Conservation (phyloP, 2,329 filamentous ascomycete genomes). For the Calycina marina region DNA sequence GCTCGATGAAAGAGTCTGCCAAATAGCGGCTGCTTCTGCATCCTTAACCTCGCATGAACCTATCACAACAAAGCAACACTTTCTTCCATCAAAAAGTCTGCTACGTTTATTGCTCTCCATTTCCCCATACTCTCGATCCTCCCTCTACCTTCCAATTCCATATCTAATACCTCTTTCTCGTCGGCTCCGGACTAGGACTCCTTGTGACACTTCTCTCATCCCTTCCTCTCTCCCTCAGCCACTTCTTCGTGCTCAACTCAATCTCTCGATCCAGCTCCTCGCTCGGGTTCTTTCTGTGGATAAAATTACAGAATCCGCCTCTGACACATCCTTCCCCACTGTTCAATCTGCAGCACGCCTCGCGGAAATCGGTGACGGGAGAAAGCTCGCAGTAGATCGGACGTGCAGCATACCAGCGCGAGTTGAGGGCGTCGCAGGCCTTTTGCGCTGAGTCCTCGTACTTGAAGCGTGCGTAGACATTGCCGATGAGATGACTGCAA, state of each 20-base stretch:
- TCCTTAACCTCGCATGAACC: too few relatives aligned
- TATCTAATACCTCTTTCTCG: constrained; percentile 50
- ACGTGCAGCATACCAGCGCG: constrained; percentile 88
- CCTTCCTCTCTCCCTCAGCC: constrained; percentile 70
- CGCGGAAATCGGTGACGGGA: constrained; percentile 93
- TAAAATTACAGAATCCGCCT: constrained; percentile 98
- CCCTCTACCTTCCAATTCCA: too few relatives aligned
- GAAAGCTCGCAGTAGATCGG: constrained; percentile 97
- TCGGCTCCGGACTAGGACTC: constrained; percentile 77
- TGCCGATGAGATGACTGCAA: constrained; percentile 96
- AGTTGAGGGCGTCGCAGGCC: constrained; percentile 88
- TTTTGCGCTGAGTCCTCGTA: constrained; percentile 94
- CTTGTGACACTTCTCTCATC: constrained; percentile 71
- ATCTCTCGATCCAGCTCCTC: constrained; percentile 81
- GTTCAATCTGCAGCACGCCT: constrained; percentile 92
- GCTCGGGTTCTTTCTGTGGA: constrained; percentile 89
- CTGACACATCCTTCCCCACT: constrained; percentile 89
- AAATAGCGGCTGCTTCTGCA: too few relatives aligned
- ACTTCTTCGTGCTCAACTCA: constrained; percentile 86
- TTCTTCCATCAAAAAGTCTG: too few relatives aligned
- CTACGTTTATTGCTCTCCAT: too few relatives aligned
- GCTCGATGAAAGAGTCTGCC: too few relatives aligned
- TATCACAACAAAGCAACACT: too few relatives aligned
- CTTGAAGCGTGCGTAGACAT: constrained; percentile 99
- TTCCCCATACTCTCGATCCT: too few relatives aligned